Evolutionary conservation across 75 land plant species (phyloP), one percentile per base, ranked within the genome.

Genomic region (Pinus albicaulis): DNA sequence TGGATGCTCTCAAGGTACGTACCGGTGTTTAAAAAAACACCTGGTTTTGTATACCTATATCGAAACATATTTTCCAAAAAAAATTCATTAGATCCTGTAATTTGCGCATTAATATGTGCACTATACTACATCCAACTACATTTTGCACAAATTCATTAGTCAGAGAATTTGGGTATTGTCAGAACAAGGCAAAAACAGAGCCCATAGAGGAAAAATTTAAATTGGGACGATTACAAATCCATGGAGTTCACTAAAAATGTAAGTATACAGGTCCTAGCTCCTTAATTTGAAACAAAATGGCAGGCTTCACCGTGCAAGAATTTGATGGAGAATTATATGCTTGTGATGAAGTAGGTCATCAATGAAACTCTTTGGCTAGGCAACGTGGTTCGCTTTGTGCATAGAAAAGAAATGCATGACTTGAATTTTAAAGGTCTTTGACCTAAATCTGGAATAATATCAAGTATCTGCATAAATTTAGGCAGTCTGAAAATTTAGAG

Each of bases 201-300:
- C 31, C 57, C 57, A 71, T 80, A 82, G 12, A 88, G 19, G 3
- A 15, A 71, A 82, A 11, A 0, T 20, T 75, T 93, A 64, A 88
- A 58, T 11, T 96, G 97, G 99, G 94, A 96, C 1, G 97, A 93
- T 66, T 93, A 94, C 84, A 96, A 90, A 85, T 75, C 76, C 61
- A 90, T 96, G 94, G 88, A 87, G 2, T 93, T 93, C 91, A 93
- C 95, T 0, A 92, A 96, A 38, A 82, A 89, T 80, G 99, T 96
- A 88, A 76, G 84, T 63, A 16, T 48, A 48, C 8, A 10, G 48
- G 53, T 1, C 2, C 11, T 1, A 48, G 11, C 11, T 48, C 53
- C 53, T 48, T 11, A 48, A 10, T 48, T 48, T 48, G 53, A 48
- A 48, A 1, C 53, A 48, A 48, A 48, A 48, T 48, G 53, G 53